Conservation (phyloP, 106 monocot species). For the Dendrobium nobile region DNA sequence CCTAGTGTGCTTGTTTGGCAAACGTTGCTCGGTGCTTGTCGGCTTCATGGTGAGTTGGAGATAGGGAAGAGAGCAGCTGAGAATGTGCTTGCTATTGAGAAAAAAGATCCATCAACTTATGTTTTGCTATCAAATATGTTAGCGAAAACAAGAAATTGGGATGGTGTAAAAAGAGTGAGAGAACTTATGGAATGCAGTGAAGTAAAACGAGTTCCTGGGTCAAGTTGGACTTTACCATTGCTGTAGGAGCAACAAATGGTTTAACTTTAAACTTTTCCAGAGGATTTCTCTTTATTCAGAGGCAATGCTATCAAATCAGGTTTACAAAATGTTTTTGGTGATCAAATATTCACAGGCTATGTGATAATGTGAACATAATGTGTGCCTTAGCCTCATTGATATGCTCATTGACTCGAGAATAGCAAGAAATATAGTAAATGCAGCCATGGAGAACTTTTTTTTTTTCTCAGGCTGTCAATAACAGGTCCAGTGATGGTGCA, state of each 20-base stretch:
- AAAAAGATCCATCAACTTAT: conserved; percentile 62
- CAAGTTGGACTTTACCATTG: conserved; percentile 44
- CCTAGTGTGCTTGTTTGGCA: conserved; percentile 48
- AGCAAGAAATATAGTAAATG: too few relatives aligned
- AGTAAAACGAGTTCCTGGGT: conserved; percentile 44
- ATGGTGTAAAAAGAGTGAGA: conserved; percentile 49
- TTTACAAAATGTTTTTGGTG: not conserved
- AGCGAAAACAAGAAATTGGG: conserved; percentile 54
- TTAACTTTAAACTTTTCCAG: not conserved
- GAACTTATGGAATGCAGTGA: conserved; percentile 43
- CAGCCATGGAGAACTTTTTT: too few relatives aligned
- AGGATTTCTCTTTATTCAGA: not conserved
- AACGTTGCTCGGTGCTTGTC: conserved; percentile 57
- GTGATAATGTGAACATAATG: not conserved
- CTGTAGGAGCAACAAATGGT: not conserved
- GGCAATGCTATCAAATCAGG: not conserved
- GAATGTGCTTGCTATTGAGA: conserved; percentile 39
- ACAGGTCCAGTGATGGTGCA: too few relatives aligned
- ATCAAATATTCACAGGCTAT: not conserved
- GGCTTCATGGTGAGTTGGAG: conserved; percentile 52
- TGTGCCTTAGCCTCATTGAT: not conserved
- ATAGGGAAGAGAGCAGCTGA: conserved; percentile 49
- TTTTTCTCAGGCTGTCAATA: too few relatives aligned
- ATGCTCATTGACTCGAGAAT: too few relatives aligned
- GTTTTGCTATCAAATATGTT: conserved; percentile 60